phyloP scores from a whole-genome alignment of 2,329 filamentous ascomycete genomes.

The Bertia moriformis region DNA sequence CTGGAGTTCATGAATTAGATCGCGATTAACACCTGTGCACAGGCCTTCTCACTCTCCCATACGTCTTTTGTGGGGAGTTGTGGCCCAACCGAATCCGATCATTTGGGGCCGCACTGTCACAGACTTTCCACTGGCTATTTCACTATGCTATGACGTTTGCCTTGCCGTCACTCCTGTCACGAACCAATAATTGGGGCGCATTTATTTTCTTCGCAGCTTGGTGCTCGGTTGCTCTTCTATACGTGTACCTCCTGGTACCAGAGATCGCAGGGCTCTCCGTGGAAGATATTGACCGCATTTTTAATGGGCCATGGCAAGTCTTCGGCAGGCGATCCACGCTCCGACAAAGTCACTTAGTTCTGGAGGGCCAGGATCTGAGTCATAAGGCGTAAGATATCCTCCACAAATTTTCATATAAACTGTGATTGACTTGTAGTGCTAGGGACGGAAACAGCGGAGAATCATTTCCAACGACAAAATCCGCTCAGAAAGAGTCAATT shows the following conservation, averaged over 20 bases:
- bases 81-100: constrained; percentile 29
- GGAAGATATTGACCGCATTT: constrained; percentile 16
- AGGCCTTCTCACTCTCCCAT: constrained; percentile 23
- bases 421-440: too few relatives aligned
- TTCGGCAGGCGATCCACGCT: too few relatives aligned
- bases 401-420: too few relatives aligned
- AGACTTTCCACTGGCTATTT: constrained; percentile 26
- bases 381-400: too few relatives aligned
- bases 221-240: constrained; percentile 19
- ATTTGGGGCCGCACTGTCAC: constrained; percentile 22
- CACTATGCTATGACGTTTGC: constrained; percentile 19
- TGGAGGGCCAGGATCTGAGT: too few relatives aligned
- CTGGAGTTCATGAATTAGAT: too few relatives aligned
- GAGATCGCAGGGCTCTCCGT: constrained; percentile 18
- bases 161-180: constrained; percentile 16
- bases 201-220: constrained; percentile 25
- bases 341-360: too few relatives aligned
- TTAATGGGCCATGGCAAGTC: constrained; percentile 12
- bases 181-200: constrained; percentile 23
- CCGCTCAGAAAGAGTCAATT: too few relatives aligned
- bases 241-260: constrained; percentile 22
- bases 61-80: constrained; percentile 26
- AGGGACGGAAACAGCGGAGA: too few relatives aligned
- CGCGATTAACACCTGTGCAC: too few relatives aligned
- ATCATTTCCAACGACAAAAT: too few relatives aligned